Evolutionary conservation across 73 alveolate species (phyloP).

Genomic region (Diophrys appendiculata): DNA sequence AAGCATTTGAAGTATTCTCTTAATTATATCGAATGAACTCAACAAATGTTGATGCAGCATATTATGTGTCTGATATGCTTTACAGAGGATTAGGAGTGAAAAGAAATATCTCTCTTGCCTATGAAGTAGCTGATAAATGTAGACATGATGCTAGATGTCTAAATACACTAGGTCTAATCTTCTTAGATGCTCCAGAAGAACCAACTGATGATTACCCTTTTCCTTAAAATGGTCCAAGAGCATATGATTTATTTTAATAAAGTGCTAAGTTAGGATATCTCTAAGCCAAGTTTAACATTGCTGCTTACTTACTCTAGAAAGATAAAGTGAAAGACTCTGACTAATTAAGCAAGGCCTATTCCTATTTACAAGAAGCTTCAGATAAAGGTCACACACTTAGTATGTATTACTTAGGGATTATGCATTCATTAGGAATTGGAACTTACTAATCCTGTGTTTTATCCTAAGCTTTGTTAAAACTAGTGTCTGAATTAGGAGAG

Average conservation of each 20-base stretch:
- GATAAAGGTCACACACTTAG: constrained; percentile 47
- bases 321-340: neutral
- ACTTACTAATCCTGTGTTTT: constrained; percentile 39
- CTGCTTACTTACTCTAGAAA: neutral
- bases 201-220: neutral
- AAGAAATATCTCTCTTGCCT: neutral
- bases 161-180: neutral
- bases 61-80: neutral
- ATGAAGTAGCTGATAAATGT: neutral
- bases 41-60: neutral
- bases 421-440: constrained; percentile 53
- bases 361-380: constrained; percentile 26
- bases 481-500: constrained; percentile 45
- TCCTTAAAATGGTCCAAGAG: neutral
- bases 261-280: neutral
- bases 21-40: too few species aligned
- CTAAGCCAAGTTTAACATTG: neutral
- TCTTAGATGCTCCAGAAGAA: neutral
- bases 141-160: neutral
- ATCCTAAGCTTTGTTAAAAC: constrained; percentile 26
- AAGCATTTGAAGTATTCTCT: neutral
- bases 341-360: constrained; percentile 4
- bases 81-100: neutral
- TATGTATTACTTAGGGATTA: constrained; percentile 35
- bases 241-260: neutral